Conservation (phyloP, 2,329 filamentous ascomycete genomes). For the Aspergillus thermomutatus region DNA sequence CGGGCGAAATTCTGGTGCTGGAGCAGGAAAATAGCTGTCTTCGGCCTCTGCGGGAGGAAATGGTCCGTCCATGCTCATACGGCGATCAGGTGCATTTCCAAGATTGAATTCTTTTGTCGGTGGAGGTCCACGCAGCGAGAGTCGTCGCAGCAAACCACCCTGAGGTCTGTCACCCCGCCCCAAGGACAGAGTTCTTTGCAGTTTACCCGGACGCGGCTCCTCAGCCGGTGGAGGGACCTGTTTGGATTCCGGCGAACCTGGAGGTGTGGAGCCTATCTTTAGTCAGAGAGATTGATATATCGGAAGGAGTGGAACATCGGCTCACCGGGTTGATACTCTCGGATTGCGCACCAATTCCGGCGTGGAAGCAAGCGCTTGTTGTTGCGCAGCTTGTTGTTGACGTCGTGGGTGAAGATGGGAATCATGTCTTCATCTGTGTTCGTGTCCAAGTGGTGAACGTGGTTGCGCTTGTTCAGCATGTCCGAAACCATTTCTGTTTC, state of each 20-base stretch:
- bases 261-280: constrained; percentile 69
- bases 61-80: constrained; percentile 35
- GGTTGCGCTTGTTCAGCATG: constrained; percentile 90
- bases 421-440: constrained; percentile 96
- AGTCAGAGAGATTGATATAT: constrained; percentile 4
- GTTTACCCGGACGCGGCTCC: constrained; percentile 32
- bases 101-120: constrained; percentile 39
- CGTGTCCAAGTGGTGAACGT: constrained; percentile 59
- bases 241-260: constrained; percentile 58
- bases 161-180: constrained; percentile 51
- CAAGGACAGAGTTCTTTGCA: constrained; percentile 61
- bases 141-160: constrained; percentile 42
- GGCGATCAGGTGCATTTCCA: constrained; percentile 22
- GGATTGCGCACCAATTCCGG: constrained; percentile 93
- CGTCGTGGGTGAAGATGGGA: constrained; percentile 82
- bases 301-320: neutral
- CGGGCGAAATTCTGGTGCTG: constrained; percentile 29
- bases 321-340: constrained; percentile 72
- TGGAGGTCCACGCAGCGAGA: constrained; percentile 44
- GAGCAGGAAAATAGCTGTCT: constrained; percentile 32
- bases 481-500: constrained; percentile 86
- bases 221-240: constrained; percentile 30
- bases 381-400: constrained; percentile 84
- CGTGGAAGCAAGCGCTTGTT: constrained; percentile 87
- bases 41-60: constrained; percentile 27